phyloP scores from a whole-genome alignment of 129 eudicot genomes.

The Solidago caesia region DNA sequence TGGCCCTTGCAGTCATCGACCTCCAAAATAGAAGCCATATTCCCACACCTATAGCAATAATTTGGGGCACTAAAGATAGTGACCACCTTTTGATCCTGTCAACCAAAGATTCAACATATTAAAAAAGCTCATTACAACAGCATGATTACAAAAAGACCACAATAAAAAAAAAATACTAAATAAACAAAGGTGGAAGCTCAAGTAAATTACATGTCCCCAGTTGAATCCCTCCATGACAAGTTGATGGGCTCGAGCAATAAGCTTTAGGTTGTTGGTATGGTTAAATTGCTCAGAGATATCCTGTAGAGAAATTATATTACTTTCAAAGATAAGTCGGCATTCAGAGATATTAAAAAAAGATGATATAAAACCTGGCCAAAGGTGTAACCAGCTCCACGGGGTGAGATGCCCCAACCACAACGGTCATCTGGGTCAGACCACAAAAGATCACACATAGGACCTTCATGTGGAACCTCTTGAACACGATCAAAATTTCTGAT shows the following conservation, averaged over 20 bases:
- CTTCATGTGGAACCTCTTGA: conserved; percentile 99
- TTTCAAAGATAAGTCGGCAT: not conserved
- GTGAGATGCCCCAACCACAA: conserved; percentile 98
- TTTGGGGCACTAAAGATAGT: conserved; percentile 95
- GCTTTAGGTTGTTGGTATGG: conserved; percentile 82
- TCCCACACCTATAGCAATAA: conserved; percentile 95
- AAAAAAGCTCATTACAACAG: conserved; percentile 5
- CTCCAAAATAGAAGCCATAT: conserved; percentile 96
- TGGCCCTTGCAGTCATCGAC: conserved; percentile 93
- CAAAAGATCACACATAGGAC: conserved; percentile 94
- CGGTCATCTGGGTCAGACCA: conserved; percentile 99
- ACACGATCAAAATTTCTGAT: conserved; percentile 94
- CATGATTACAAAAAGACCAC: not conserved
- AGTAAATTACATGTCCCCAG: conserved; percentile 77
- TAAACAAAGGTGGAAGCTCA: not conserved
- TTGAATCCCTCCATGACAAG: conserved; percentile 98
- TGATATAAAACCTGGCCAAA: conserved; percentile 75
- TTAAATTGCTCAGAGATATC: conserved; percentile 93
- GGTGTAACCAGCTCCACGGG: conserved; percentile 96
- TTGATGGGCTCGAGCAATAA: conserved; percentile 96
- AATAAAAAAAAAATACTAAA: not conserved
- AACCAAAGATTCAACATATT: conserved; percentile 14
- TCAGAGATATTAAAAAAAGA: not conserved
- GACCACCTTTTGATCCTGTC: conserved; percentile 93
- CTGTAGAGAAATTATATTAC: conserved; percentile 34